These are phyloP conservation scores for Nitzschia sp. DNA, from an alignment of 108 stramenopile species.

Conservation along the genomic window DNA sequence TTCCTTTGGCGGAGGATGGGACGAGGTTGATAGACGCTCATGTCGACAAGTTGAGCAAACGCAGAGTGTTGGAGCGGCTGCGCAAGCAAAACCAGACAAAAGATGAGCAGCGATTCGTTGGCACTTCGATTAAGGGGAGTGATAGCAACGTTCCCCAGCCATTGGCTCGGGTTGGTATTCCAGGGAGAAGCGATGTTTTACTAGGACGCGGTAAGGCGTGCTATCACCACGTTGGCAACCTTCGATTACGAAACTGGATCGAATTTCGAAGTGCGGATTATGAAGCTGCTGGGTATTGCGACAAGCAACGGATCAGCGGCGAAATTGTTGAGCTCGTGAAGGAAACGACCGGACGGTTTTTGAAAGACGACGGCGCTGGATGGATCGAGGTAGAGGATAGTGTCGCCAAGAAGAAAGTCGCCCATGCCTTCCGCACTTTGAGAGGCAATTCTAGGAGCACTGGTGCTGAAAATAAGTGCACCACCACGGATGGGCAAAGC, in stretches of 20 bases:
- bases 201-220: conserved; percentile 23
- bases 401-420: conserved; percentile 16
- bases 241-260: neutral
- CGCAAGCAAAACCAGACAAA: no score
- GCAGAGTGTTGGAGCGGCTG: neutral
- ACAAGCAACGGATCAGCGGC: conserved; percentile 3
- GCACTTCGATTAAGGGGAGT: neutral
- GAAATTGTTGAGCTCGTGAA: neutral
- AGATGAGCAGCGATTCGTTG: neutral
- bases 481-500: no score
- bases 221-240: conserved; percentile 5
- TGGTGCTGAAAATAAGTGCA: no score
- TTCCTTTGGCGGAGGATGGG: conserved; percentile 10
- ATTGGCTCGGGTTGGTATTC: neutral
- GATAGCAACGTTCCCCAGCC: no score
- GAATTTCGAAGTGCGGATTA: neutral
- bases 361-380: conserved; percentile 5
- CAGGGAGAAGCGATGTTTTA: conserved; percentile 10
- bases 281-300: neutral
- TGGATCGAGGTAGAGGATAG: conserved; percentile 18
- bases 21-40: neutral
- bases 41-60: neutral
- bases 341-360: neutral
- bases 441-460: neutral
- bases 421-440: conserved; percentile 21